phyloP scores from a whole-genome alignment of 345 rosid genomes.

The Corymbia maculata region DNA sequence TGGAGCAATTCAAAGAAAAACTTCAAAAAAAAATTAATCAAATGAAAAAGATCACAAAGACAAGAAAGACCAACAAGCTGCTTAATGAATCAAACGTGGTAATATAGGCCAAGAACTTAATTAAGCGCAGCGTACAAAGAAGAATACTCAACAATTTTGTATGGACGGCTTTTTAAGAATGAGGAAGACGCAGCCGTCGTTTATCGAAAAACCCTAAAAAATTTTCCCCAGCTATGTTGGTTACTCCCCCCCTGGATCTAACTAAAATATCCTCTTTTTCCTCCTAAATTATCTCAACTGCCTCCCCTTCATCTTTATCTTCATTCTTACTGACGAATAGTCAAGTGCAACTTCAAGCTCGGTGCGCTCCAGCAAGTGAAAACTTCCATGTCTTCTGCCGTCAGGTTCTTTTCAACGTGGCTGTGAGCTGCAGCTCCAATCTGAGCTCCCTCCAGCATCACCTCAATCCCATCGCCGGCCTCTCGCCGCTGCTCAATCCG shows the following conservation, averaged over 20 bases:
- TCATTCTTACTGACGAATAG: not conserved
- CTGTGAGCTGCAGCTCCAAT: slow-evolving; percentile 10
- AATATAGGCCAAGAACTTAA: not conserved
- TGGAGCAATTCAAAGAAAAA: not conserved
- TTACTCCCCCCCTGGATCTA: not conserved
- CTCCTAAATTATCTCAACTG: not conserved
- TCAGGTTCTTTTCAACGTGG: slow-evolving; percentile 1
- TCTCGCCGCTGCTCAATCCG: rapidly evolving
- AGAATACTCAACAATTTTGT: not conserved
- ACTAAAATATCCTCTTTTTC: not conserved
- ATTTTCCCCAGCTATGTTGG: not conserved
- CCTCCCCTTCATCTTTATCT: not conserved
- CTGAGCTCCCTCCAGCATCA: not conserved
- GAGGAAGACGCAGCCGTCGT: not conserved
- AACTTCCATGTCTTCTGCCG: not conserved
- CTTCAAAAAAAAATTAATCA: not conserved
- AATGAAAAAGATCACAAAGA: not conserved
- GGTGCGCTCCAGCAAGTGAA: not conserved
- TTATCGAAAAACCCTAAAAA: not conserved
- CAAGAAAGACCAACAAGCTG: not conserved
- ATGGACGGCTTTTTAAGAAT: not conserved
- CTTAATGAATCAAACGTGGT: not conserved
- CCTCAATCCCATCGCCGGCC: not conserved
- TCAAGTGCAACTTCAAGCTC: not conserved
- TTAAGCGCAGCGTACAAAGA: not conserved